Evolutionary conservation across 768 basidiomycete species (phyloP), one percentile per base, ranked within the genome.

Genomic region (Amanita exitialis): DNA sequence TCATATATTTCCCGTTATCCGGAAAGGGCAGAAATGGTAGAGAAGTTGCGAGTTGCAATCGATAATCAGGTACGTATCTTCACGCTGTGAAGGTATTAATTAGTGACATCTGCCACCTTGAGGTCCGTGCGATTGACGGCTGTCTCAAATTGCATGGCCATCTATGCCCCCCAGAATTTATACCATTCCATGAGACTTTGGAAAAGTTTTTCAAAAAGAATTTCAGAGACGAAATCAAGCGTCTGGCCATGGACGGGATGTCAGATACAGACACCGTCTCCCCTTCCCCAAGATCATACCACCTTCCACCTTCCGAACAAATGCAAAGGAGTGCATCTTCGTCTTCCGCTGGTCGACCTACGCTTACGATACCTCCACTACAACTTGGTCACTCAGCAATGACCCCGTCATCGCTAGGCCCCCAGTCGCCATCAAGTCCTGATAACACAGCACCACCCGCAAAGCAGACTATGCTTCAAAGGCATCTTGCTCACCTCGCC

Each of bases 151-250:
- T 97, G 4, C 93, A 98, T 61, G 82, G 81, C 2, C 75, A 80
- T 41, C 68, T 95, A 27, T 93, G 91, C 61, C 80, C 89, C 0
- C 77, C 80, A 10, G 91, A 93, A 63, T 95, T 96, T 77, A 69
- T 86, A n/a, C 78, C 82, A 4, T 97, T 97, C 76, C 94, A 98
- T 62, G 83, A 85, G 53, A 91, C 90, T 0, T 72, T 98, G 41
- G 84, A 89, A 62, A 82, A 77, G 54, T 86, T 92, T 66, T 92
- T 90, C 73, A 77, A 72, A 50, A 88, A 85, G 64, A 90, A 90
- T 60, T 92, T 90, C 68, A 66, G 78, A 3, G 90, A 91, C 34
- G 90, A 92, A 61, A 85, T 92, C 41, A 76, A 77, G 45, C 79
- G 86, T 3, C 69, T 92, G 42, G 76, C 74, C 1, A 73, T 83